Evolutionary conservation across 495 filamentous ascomycete species (phyloP), one percentile per base, ranked within the genome.

Genomic region (Trichoderma gamsii): DNA sequence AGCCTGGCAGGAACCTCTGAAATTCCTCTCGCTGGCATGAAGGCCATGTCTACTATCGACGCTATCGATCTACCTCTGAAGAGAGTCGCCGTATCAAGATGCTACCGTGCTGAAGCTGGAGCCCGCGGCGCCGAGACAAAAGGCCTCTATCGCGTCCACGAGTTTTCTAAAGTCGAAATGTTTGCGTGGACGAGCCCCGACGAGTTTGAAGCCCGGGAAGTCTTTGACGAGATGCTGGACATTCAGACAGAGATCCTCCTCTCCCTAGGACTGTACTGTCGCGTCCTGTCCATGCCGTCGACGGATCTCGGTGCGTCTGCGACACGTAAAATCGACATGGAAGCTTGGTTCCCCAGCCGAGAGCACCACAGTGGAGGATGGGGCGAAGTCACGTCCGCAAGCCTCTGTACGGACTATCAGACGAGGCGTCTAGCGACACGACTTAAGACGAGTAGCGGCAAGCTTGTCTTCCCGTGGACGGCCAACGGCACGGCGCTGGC

Each of bases 131-230:
- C 86, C 27, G 92, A 96, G 51, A 96, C 91, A 9, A 97, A 97
- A 79, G 95, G 95, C 11, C 83, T 99, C 8, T 99, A 98, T 79
- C 89, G 95, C 15, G 95, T 99, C n/a, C 95, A 98, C 80, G 95
- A 99, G 76, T 99, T 99, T 79, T 96, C 92, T 49, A 99, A 99
- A 74, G 94, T 98, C 1, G 95, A 99, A 76, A 87, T 99, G 80
- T 99, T 99, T 75, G 91, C 88, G 0, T 99, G 94, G 94, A 87
- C 87, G 6, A 59, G 79, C 0, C 87, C 88, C 12, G 80, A 80
- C 29, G 65, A 59, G 0, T 68, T 71, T 4, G 73, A 77, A 1
- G 78, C 85, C 0, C 76, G 83, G 16, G 82, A 84, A 0, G 74
- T 92, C 35, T 97, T 97, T 76, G 76, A 88, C 68, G 92, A 96